These are phyloP conservation scores for Elaeis oleifera DNA, from an alignment of 202 grass and related monocot species.

Conservation along the genomic window DNA sequence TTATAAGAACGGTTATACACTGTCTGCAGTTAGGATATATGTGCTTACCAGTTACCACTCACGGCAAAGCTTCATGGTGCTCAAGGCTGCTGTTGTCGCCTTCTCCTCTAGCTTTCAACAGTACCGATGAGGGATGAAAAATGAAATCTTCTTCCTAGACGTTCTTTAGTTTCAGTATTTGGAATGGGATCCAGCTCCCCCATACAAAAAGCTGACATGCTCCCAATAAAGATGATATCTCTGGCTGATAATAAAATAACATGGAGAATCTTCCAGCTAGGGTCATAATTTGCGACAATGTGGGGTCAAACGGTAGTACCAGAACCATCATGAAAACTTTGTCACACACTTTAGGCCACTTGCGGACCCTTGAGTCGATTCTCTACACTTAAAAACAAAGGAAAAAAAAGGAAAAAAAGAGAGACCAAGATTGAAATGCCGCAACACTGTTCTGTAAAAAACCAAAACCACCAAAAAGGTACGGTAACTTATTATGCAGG, in stretches of 20 bases:
- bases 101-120: background rate
- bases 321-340: too few relatives aligned
- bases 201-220: background rate
- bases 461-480: too few relatives aligned
- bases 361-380: too few relatives aligned
- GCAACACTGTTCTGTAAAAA: too few relatives aligned
- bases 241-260: background rate
- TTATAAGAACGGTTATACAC: background rate
- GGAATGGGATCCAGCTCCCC: background rate
- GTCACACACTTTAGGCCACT: too few relatives aligned
- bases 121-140: background rate
- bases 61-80: constrained; percentile 89
- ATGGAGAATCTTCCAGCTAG: constrained; percentile 1
- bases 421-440: too few relatives aligned
- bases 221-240: constrained; percentile 4
- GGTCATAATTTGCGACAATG: background rate
- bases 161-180: background rate
- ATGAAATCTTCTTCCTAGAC: background rate
- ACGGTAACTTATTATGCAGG: too few relatives aligned
- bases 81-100: constrained; percentile 25
- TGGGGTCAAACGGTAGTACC: background rate
- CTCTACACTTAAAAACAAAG: too few relatives aligned
- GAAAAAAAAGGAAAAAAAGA: too few relatives aligned
- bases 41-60: constrained; percentile 82
- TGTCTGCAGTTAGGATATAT: too few relatives aligned